Evolutionary conservation across 257 asterid species (phyloP).

Genomic region (Parsonsia alboflavescens): DNA sequence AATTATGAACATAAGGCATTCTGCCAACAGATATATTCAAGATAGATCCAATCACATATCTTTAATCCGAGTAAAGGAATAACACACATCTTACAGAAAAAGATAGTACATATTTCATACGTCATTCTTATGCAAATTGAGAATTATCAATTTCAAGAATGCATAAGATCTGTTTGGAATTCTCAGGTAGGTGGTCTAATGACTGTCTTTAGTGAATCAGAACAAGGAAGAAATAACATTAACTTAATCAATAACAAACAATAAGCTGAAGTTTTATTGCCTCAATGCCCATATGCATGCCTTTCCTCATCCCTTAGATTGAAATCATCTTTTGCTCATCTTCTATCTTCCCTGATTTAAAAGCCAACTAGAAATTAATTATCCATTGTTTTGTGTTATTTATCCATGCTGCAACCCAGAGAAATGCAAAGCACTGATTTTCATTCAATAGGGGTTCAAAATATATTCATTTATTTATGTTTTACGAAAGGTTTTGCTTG

Average conservation of each 20-base stretch:
- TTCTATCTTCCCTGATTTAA: not conserved
- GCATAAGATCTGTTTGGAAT: not conserved
- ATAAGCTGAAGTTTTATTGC: not conserved
- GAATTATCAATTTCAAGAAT: not conserved
- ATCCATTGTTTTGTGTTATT: not conserved
- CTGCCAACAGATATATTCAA: not conserved
- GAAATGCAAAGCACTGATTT: not conserved
- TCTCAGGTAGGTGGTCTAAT: not conserved
- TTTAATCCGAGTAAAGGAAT: not conserved
- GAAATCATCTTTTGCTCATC: not conserved
- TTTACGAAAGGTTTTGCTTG: too few species aligned
- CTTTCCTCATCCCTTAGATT: not conserved
- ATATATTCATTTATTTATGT: not conserved
- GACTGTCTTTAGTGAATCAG: not conserved
- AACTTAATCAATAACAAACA: not conserved
- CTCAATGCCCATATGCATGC: not conserved
- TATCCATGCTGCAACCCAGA: not conserved
- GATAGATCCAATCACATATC: not conserved
- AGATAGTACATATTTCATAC: not conserved
- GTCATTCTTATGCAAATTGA: not conserved
- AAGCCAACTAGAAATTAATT: not conserved
- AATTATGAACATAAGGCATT: not conserved
- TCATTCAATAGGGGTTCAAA: not conserved
- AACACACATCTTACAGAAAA: not conserved
- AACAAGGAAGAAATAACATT: not conserved